phyloP scores from a whole-genome alignment of 805 yeast genomes.

The Osmozyma mogii region DNA sequence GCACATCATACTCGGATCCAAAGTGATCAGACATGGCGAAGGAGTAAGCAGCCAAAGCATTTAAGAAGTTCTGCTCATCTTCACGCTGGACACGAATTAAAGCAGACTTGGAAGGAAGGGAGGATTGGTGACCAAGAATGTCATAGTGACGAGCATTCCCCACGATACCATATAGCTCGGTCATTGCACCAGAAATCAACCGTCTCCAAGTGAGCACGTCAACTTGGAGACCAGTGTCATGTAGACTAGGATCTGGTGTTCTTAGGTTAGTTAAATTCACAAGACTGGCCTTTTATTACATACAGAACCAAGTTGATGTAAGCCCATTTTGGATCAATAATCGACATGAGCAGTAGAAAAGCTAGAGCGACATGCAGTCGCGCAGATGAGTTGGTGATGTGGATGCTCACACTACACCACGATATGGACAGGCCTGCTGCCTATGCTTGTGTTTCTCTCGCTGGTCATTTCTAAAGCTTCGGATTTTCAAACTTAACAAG shows the following conservation, averaged over 20 bases:
- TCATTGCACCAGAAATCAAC: slow-evolving; percentile 16
- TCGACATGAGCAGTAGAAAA: not conserved
- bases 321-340: too few relatives aligned
- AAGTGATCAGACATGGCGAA: slow-evolving; percentile 20
- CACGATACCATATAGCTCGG: slow-evolving; percentile 23
- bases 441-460: too few relatives aligned
- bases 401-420: too few relatives aligned
- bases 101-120: slow-evolving; percentile 10
- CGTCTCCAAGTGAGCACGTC: slow-evolving; percentile 28
- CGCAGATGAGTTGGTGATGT: too few relatives aligned
- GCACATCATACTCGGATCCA: slow-evolving; percentile 14
- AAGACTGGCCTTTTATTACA: too few relatives aligned
- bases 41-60: slow-evolving; percentile 23
- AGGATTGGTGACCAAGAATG: slow-evolving; percentile 12
- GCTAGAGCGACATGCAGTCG: too few relatives aligned
- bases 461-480: too few relatives aligned
- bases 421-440: too few relatives aligned
- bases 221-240: too few relatives aligned
- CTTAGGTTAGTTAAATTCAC: too few relatives aligned
- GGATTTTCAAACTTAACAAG: too few relatives aligned
- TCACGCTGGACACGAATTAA: slow-evolving; percentile 21
- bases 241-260: not conserved
- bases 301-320: too few relatives aligned
- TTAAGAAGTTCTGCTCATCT: slow-evolving; percentile 22
- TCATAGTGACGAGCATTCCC: slow-evolving; percentile 28